A percentile compares a stretch with the other conserved stretches of the same genome.
These are phyloP conservation scores for Penicillium sp. DNA, from an alignment of 2,329 filamentous ascomycete genomes.

Conservation along the genomic window DNA sequence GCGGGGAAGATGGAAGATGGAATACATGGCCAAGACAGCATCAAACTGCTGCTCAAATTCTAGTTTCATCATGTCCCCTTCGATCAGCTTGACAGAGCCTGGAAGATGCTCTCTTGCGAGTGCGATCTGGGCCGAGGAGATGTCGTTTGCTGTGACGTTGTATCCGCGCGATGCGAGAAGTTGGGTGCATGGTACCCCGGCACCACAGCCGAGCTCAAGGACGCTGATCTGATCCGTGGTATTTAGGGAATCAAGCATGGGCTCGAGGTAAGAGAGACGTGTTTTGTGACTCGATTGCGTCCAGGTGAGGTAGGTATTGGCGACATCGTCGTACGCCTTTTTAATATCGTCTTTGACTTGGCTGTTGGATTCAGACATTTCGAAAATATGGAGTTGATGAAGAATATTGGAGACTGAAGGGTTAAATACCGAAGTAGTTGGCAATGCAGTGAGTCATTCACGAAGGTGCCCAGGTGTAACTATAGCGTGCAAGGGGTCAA, in stretches of 20 bases:
- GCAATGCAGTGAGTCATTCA: neutral
- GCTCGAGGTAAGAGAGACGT: constrained; percentile 34
- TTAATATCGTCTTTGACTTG: constrained; percentile 17
- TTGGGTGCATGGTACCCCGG: constrained; percentile 37
- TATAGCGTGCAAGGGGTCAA: too few relatives aligned
- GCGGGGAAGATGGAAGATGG: constrained; percentile 57
- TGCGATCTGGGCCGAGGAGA: constrained; percentile 43
- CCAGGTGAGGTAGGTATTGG: constrained; percentile 40
- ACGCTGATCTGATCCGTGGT: constrained; percentile 13
- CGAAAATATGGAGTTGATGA: neutral
- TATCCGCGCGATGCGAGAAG: constrained; percentile 21
- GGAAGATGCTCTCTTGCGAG: constrained; percentile 32
- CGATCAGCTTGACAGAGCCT: constrained; percentile 26
- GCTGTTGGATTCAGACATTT: neutral
- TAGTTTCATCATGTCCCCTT: constrained; percentile 47
- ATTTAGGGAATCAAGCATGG: constrained; percentile 26
- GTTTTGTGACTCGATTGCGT: constrained; percentile 26
- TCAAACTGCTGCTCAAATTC: constrained; percentile 45
- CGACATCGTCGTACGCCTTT: constrained; percentile 41
- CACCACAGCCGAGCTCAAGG: constrained; percentile 47
- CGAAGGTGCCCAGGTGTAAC: too few relatives aligned
- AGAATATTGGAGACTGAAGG: too few relatives aligned
- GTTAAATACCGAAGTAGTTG: too few relatives aligned
- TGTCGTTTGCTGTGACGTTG: constrained; percentile 45
- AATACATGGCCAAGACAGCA: constrained; percentile 56